phyloP scores from a whole-genome alignment of 345 rosid genomes.

The Lumnitzera littorea region DNA sequence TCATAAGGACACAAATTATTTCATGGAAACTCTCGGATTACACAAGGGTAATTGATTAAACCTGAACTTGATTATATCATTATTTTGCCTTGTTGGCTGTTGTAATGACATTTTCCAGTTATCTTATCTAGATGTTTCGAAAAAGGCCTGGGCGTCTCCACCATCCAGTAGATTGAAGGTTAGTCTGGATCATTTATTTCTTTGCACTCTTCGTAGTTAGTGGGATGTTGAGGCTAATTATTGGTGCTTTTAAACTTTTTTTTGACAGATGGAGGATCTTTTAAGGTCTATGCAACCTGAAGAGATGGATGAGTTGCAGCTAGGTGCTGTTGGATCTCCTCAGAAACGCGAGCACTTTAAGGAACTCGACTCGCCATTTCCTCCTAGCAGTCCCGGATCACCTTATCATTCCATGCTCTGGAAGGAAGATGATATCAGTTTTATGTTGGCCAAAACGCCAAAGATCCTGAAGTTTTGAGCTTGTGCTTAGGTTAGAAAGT shows the following conservation, averaged over 20 bases:
- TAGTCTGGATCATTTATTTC: background rate
- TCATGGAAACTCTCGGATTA: constrained; percentile 37
- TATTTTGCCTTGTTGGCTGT: background rate
- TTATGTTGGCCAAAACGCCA: constrained; percentile 29
- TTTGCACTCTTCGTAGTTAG: background rate
- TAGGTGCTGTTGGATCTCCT: constrained; percentile 13
- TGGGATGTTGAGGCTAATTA: background rate
- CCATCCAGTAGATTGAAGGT: constrained; percentile 16
- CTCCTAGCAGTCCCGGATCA: constrained; percentile 19
- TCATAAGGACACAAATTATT: constrained; percentile 24
- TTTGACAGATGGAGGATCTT: constrained; percentile 20
- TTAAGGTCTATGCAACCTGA: constrained; percentile 16
- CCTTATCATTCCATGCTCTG: constrained; percentile 11
- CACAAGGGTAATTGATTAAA: constrained; percentile 16
- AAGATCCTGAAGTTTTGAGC: constrained; percentile 16
- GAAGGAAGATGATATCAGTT: constrained; percentile 23
- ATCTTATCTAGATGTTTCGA: constrained; percentile 15
- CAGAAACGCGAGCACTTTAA: constrained; percentile 2
- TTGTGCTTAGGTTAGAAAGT: background rate
- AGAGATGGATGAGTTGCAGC: constrained; percentile 21
- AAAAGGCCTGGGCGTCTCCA: constrained; percentile 10
- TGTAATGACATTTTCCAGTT: background rate
- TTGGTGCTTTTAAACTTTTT: background rate
- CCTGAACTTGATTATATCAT: background rate
- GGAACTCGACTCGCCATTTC: constrained; percentile 15